A percentile compares a stretch with the other conserved stretches of the same genome.
Conservation (phyloP, 1,284 basidiomycete species). For the Ganoderma meredithae region DNA sequence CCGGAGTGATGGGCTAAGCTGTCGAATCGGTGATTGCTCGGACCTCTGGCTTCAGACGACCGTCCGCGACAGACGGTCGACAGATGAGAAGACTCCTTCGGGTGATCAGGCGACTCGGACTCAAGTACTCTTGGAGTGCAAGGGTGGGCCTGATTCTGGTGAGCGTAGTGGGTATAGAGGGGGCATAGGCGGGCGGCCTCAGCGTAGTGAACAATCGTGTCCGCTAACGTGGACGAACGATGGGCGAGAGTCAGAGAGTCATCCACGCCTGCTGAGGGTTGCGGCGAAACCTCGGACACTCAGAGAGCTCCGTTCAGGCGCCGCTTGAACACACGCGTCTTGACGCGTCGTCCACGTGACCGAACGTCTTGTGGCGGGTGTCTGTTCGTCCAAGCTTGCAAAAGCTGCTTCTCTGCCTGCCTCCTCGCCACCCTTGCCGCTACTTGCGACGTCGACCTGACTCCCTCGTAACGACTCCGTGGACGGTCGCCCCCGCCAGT, state of each 20-base stretch:
- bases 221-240: background rate
- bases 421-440: background rate
- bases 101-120: background rate
- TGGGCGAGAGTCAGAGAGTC: background rate
- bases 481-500: background rate
- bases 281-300: conserved; percentile 16
- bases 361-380: conserved; percentile 9
- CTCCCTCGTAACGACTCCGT: background rate
- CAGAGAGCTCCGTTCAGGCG: background rate
- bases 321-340: background rate
- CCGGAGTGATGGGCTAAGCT: background rate
- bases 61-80: background rate
- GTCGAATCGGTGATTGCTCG: background rate
- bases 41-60: background rate
- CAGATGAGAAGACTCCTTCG: background rate
- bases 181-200: background rate
- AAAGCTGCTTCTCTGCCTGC: background rate
- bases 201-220: background rate
- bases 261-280: background rate
- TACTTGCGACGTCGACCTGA: background rate
- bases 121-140: too few species aligned
- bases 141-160: background rate
- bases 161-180: background rate
- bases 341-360: conserved; percentile 29
- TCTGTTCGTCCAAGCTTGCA: background rate